Percentiles rank a stretch among this genome's conserved stretches.
Conservation (phyloP, 805 yeast species). For the Yarrowia sp. region DNA sequence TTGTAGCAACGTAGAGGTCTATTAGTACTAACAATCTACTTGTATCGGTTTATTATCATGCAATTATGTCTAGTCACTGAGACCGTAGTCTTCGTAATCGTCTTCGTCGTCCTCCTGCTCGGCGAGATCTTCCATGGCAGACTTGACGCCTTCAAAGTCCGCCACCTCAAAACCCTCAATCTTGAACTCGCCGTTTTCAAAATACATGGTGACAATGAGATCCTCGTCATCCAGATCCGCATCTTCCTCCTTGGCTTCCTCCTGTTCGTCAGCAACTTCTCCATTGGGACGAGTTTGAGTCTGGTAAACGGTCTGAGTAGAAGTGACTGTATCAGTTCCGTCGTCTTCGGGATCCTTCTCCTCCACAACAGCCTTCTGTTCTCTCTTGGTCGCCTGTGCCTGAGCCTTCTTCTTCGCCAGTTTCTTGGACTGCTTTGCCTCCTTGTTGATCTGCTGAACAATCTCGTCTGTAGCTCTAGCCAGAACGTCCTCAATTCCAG, state of each 20-base stretch:
- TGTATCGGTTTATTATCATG: background rate
- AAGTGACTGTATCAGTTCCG: constrained; percentile 19
- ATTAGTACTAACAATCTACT: too few relatives aligned
- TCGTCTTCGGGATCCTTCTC: background rate
- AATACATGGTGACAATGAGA: constrained; percentile 16
- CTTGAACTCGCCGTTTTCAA: constrained; percentile 40
- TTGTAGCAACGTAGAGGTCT: too few relatives aligned
- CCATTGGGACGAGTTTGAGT: background rate
- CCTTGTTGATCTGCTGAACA: background rate
- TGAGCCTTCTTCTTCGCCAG: background rate
- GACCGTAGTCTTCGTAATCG: constrained; percentile 29
- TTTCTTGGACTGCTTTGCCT: background rate
- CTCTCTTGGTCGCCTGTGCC: too few relatives aligned
- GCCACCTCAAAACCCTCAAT: constrained; percentile 44
- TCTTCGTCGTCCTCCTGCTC: constrained; percentile 14
- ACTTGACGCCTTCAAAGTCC: constrained; percentile 40
- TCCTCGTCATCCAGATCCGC: constrained; percentile 32
- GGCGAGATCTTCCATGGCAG: constrained; percentile 4
- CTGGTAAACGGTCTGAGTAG: constrained; percentile 18
- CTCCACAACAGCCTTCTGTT: background rate
- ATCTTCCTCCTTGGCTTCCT: background rate
- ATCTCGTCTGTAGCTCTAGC: constrained; percentile 1
- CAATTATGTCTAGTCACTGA: constrained; percentile 16
- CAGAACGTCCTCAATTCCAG: constrained; percentile 4
- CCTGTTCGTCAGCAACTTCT: background rate